Base-by-base conservation (phyloP, 768 basidiomycete genomes). In the Auricularia cornea region DNA sequence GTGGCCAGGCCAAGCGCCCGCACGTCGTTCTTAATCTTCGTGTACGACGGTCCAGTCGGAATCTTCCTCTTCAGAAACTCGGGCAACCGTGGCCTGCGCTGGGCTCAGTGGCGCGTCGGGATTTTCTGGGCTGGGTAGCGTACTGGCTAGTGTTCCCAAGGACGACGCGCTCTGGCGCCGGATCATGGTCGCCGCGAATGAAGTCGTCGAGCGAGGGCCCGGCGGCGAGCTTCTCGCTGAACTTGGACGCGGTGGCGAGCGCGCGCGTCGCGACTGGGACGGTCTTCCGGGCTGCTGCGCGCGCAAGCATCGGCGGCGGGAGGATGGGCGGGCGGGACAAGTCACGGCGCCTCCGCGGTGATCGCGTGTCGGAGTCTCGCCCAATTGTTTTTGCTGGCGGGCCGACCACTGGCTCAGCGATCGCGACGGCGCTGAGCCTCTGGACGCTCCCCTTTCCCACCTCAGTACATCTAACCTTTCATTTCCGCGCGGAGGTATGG, bases 11-110 rank as follows among this genome's bases (percentile, higher is more conserved):
- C 84, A 2, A 99, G 82, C 2, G 95, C 96, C 60, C 97, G 81
- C 16, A 99, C 81, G 74, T 99, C 97, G 68, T 89, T 91, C 83
- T 96, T 98, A 67, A 99, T 98, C 70, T 86, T 92, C 67, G 84
- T 88, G 74, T 89, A 99, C 2, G 94, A 93, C 12, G 80, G 79
- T 32, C 94, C 92, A 0, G 89, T 91, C 1, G 97, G 96, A 66
- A 96, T 94, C 44, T 87, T 87, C 14, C 94, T 95, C 79, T 96
- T 96, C 48, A 98, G 79, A 76, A 87, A 89, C 1, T 86, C 83
- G 23, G 94, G 94, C 10, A 98, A 81, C 40, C 94, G 88, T 51
- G 91, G 92, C 33, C 94, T 96, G 62, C 33, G 30, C 57, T 38
- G 26, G 62, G 14, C 38, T 28, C 60, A 26, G 67, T 59, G 57